Base-by-base conservation (phyloP, 2,329 filamentous ascomycete genomes). In the Ampelomyces quisqualis region DNA sequence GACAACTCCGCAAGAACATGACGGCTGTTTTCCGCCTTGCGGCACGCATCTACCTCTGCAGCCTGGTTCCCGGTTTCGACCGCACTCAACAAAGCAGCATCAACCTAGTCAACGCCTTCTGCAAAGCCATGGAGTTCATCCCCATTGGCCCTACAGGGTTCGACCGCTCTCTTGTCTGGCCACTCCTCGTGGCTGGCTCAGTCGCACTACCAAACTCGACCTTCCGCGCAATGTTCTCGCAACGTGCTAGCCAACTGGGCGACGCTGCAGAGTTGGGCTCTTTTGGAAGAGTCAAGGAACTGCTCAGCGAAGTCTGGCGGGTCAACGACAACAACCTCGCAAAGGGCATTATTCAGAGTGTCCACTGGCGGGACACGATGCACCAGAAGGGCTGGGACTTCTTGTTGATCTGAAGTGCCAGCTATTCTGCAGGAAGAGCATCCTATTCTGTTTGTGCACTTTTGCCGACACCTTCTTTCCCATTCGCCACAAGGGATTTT, bases 311-410 rank as follows among this genome's bases (percentile, higher is more conserved):
- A 71, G 81, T 91, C 20, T 98, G 93, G 93, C 68, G 71, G 27
- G 74, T 81, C 53, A 84, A 88, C 64, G 86, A 90, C 65, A 83
- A 82, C 56, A 77, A 70, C 55, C 67, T 70, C 31, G 64, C 66
- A 55, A 65, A 71, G 72, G 70, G 71, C 55, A 68, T 69, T 52
- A 69, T 62, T 56, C 83, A 81, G 64, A 85, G 85, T 73, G 81
- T 95, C 70, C 90, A 90, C 82, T 97, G 91, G 91, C 80, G 91
- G 73, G 88, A 95, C 72, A 81, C 91, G 65, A 95, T 96, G 90
- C 82, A 81, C 72, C 81, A 85, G 73, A 93, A 91, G 74, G 82
- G 82, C 57, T 95, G 89, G 90, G 88, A 95, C 68, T 93, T 89
- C 73, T 77, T 96, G 69, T 80, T 96, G 69, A 90, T 96, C 72